A percentile compares a stretch with the other conserved stretches of the same genome.
Conservation (phyloP, 176 grass and related monocot genomes). For the Chrysopogon serrulatus region DNA sequence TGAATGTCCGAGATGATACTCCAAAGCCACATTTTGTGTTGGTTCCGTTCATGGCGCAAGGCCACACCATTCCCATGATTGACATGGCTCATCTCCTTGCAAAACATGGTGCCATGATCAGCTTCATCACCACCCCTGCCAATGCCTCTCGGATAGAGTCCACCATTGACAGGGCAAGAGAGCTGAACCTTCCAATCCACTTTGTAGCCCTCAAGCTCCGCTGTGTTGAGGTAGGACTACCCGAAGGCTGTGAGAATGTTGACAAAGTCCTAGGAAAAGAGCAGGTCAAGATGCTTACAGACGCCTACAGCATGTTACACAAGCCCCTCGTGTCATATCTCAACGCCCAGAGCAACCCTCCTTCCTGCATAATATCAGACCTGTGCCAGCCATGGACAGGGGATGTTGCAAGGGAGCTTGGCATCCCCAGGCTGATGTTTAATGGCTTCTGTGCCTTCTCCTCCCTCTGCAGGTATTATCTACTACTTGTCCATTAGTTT, state of each 20-base stretch:
- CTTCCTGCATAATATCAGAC: conserved; percentile 58
- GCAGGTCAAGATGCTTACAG: conserved; percentile 1
- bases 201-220: conserved; percentile 42
- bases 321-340: conserved; percentile 27
- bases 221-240: conserved; percentile 35
- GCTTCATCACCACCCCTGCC: conserved; percentile 38
- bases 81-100: conserved; percentile 58
- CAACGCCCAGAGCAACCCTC: not conserved
- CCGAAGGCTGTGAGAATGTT: conserved; percentile 28
- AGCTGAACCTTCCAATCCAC: conserved; percentile 30
- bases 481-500: not conserved
- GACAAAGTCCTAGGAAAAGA: conserved; percentile 21
- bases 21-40: conserved; percentile 41
- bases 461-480: conserved; percentile 25
- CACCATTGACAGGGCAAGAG: conserved; percentile 20
- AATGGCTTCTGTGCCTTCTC: conserved; percentile 40
- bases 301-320: conserved; percentile 17
- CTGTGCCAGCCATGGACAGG: conserved; percentile 35
- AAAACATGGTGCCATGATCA: conserved; percentile 20
- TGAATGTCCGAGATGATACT: conserved; percentile 7
- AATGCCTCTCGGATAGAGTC: conserved; percentile 39
- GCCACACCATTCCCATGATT: conserved; percentile 53
- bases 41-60: conserved; percentile 57
- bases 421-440: conserved; percentile 48
- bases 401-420: conserved; percentile 56